Evolutionary conservation across 1,139 yeast species (phyloP).

Genomic region (Debaryomyces udenii): DNA sequence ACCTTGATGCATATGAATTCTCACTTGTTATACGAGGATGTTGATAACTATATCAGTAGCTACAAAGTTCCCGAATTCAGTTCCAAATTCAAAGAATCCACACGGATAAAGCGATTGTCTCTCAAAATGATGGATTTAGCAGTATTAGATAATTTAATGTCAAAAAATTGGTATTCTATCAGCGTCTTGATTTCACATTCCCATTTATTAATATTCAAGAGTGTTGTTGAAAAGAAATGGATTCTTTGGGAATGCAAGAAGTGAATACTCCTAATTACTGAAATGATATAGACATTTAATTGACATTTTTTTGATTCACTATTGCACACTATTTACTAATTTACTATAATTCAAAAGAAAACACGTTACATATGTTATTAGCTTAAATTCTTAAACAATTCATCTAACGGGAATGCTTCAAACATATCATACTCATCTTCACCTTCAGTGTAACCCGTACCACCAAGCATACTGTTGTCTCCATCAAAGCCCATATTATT

Average conservation of each 20-base stretch:
- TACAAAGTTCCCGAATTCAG: slow-evolving; percentile 15
- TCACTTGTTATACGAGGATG: slow-evolving; percentile 15
- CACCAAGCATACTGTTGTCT: not conserved
- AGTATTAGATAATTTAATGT: not conserved
- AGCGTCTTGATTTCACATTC: not conserved
- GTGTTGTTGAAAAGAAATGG: not conserved
- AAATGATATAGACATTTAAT: not conserved
- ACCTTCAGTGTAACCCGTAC: not conserved
- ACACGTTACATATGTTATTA: not conserved
- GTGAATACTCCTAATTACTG: too few species aligned
- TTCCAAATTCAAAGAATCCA: not conserved
- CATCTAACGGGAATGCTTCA: slow-evolving; percentile 7
- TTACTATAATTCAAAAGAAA: slow-evolving; percentile 1
- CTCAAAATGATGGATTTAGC: not conserved
- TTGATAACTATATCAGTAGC: slow-evolving; percentile 19
- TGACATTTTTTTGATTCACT: not conserved
- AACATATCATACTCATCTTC: slow-evolving; percentile 5
- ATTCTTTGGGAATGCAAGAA: slow-evolving; percentile 5
- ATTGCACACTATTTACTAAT: slow-evolving; percentile 1
- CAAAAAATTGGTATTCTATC: not conserved
- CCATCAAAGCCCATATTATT: slow-evolving; percentile 1
- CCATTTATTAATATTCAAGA: not conserved
- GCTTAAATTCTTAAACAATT: slow-evolving; percentile 6
- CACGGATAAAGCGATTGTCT: not conserved
- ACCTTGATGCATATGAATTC: slow-evolving; percentile 22